A percentile compares a stretch with the other conserved stretches of the same genome.
phyloP scores from a whole-genome alignment of 208 protist species.

The Entamoeba invadens region DNA sequence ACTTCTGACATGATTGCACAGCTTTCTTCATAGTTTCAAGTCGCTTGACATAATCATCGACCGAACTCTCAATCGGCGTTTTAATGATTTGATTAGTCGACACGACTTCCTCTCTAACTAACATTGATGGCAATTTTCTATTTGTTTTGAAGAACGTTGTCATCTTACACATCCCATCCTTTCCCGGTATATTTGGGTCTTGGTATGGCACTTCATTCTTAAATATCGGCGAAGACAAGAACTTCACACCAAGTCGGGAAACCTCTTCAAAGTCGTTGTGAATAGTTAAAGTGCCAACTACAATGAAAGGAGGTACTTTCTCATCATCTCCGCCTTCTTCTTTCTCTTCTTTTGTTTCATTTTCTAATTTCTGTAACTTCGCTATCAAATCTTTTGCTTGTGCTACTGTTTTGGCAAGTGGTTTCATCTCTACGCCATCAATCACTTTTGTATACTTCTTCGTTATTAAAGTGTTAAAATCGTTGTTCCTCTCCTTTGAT shows the following conservation, averaged over 20 bases:
- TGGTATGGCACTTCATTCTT: not conserved
- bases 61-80: not conserved
- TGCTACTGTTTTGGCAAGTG: not conserved
- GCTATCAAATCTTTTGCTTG: too few relatives aligned
- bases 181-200: not conserved
- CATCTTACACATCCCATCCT: not conserved
- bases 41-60: not conserved
- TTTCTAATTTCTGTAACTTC: too few relatives aligned
- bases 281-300: not conserved
- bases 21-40: not conserved
- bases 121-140: not conserved
- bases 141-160: not conserved
- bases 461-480: not conserved
- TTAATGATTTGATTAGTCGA: not conserved
- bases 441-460: not conserved
- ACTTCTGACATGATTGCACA: too few relatives aligned
- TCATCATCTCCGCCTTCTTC: not conserved
- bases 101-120: not conserved
- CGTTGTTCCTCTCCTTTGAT: not conserved
- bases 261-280: not conserved
- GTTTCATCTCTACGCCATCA: not conserved
- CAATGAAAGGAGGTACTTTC: not conserved
- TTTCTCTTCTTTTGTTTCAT: too few relatives aligned
- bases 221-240: not conserved
- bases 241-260: not conserved